A percentile compares a stretch with the other conserved stretches of the same genome.
phyloP scores from a whole-genome alignment of 805 yeast species.

The Teunomyces gatunensis region DNA sequence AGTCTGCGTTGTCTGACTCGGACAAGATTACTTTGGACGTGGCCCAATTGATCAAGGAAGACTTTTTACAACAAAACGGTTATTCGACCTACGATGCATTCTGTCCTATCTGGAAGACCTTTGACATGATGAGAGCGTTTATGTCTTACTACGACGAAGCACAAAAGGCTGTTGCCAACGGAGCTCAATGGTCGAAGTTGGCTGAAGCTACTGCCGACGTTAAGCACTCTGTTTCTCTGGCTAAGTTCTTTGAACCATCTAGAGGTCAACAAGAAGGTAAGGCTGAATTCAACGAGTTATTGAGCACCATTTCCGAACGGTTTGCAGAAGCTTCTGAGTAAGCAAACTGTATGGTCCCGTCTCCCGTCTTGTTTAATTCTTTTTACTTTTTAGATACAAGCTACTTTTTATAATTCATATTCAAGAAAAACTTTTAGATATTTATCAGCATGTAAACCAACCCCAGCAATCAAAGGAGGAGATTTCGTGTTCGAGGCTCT shows the following conservation, averaged over 20 bases:
- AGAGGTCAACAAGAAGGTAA: constrained; percentile 79
- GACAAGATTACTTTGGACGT: constrained; percentile 97
- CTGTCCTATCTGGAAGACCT: constrained; percentile 99
- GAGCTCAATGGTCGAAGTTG: constrained; percentile 92
- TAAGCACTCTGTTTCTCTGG: constrained; percentile 88
- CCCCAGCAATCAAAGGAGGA: not conserved
- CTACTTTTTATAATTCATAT: constrained; percentile 6
- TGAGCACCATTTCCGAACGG: constrained; percentile 76
- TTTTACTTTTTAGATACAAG: constrained; percentile 8
- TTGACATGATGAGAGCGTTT: constrained; percentile 95
- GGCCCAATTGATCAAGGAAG: constrained; percentile 88
- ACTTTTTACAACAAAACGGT: constrained; percentile 98
- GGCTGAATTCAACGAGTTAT: constrained; percentile 73
- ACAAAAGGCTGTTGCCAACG: constrained; percentile 91
- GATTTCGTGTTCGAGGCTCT: not conserved
- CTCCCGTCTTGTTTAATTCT: constrained; percentile 9
- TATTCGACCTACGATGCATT: constrained; percentile 97
- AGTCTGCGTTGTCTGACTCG: constrained; percentile 92
- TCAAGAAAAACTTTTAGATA: constrained; percentile 5
- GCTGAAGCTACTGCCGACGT: constrained; percentile 87
- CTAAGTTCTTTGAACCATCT: constrained; percentile 95
- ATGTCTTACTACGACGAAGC: constrained; percentile 94
- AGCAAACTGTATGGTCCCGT: constrained; percentile 2
- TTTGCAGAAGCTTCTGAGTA: constrained; percentile 95
- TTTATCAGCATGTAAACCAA: not conserved